Base-by-base conservation (phyloP, 352 stramenopile genomes). In the Phytophthora melonis region DNA sequence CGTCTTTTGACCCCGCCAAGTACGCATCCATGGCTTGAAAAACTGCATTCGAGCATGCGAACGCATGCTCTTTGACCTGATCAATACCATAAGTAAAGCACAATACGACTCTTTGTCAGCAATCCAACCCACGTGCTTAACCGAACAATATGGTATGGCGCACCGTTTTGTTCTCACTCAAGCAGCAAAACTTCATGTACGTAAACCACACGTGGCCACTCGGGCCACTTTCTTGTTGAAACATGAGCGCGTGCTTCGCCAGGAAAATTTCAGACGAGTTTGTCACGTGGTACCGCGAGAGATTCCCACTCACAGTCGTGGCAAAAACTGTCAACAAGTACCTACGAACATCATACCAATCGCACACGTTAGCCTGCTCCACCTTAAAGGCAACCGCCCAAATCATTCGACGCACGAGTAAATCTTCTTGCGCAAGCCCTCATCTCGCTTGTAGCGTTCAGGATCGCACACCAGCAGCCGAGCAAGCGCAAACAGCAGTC, bases 91-190 rank as follows among this genome's bases (percentile, higher is more conserved):
- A 47, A 47, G 50, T 49, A 34, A 32, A 21, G 11, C 62, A 18
- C 10, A 47, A 19, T 47, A 47, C 39, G 56, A 21, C 1, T n/a
- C n/a, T 5, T 52, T 61, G 27, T 56, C 1, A 57, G 13, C 7
- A 49, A 45, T 3, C 19, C 13, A 45, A 65, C 3, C n/a, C 45
- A 52, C 19, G 45, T 23, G 45, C n/a, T 52, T 56, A 13, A 7
- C n/a, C 5, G 30, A 58, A 58, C 8, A 19, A 13, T 23, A 16
- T 56, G 10, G 10, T 43, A 59, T 27, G 32, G 63, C 76, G 14
- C 66, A 94, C 89, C 64, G 79, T 94, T 65, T 96, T 96, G 74
- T 79, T 93, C 7, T 92, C 84, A 23, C 70, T 88, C 45, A 75
- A 66, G 16, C 69, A 89, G 63, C 86, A 94, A 68, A 83, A 92